A percentile compares a stretch with the other conserved stretches of the same genome.
These are phyloP conservation scores for Pulicaria dysenterica DNA, from an alignment of 129 eudicot genomes.

Conservation along the genomic window DNA sequence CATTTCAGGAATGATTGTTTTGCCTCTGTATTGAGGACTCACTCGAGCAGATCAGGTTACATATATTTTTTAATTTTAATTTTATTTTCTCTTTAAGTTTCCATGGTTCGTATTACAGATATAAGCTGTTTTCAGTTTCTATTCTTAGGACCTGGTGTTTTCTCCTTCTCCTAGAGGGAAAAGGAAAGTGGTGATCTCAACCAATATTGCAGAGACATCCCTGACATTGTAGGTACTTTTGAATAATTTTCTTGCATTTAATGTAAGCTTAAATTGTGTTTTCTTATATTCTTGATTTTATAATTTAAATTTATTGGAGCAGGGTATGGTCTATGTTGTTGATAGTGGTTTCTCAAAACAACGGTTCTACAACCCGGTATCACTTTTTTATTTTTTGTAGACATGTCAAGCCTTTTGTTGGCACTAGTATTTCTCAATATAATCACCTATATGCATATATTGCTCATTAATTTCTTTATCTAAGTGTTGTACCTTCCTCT, in stretches of 20 bases:
- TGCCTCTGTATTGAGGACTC: slow-evolving; percentile 96
- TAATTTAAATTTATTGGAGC: slow-evolving; percentile 33
- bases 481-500: not conserved
- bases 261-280: not conserved
- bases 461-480: not conserved
- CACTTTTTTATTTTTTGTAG: slow-evolving; percentile 11
- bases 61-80: not conserved
- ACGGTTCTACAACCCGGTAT: slow-evolving; percentile 93
- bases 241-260: not conserved
- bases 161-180: slow-evolving; percentile 95
- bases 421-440: not conserved
- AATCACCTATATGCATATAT: not conserved
- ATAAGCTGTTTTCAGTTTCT: not conserved
- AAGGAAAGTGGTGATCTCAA: slow-evolving; percentile 92
- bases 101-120: not conserved
- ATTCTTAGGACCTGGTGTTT: slow-evolving; percentile 82
- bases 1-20: slow-evolving; percentile 66
- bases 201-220: slow-evolving; percentile 98
- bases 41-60: slow-evolving; percentile 93
- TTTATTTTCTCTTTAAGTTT: not conserved
- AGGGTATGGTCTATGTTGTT: slow-evolving; percentile 94
- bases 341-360: slow-evolving; percentile 99
- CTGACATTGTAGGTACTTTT: slow-evolving; percentile 83
- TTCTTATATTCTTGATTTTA: not conserved
- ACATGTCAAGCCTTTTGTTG: not conserved